These are phyloP conservation scores for Withania somnifera DNA, from an alignment of 305 asterid genomes.

Conservation along the genomic window DNA sequence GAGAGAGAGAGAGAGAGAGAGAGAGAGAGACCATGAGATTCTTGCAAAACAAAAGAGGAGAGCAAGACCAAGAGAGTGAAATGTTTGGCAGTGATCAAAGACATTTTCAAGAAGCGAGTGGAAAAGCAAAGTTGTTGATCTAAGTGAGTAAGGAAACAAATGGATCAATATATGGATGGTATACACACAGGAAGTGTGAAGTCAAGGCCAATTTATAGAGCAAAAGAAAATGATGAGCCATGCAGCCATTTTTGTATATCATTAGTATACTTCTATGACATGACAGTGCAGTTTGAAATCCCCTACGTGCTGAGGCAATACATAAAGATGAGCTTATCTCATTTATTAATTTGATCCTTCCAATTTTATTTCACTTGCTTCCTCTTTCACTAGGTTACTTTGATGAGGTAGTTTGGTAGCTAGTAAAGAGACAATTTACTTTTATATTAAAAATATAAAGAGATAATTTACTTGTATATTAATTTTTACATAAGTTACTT, in stretches of 20 bases:
- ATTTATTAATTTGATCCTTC: background rate
- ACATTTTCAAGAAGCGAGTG: background rate
- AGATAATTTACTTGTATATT: too few species aligned
- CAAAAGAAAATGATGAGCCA: slow-evolving; percentile 3
- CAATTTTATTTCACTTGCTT: background rate
- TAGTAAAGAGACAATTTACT: too few species aligned
- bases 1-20: background rate
- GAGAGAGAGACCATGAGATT: background rate
- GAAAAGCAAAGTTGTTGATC: background rate
- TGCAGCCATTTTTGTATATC: slow-evolving; percentile 1
- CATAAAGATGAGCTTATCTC: background rate
- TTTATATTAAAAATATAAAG: background rate
- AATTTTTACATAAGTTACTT: background rate
- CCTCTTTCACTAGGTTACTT: background rate
- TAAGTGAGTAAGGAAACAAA: background rate
- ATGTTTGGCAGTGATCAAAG: background rate
- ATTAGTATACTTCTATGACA: background rate
- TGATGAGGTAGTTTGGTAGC: background rate
- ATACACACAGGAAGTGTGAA: background rate
- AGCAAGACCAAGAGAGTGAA: background rate
- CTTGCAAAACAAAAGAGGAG: background rate
- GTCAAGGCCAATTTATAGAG: slow-evolving; percentile 7
- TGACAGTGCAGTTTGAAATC: background rate
- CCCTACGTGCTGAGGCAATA: background rate
- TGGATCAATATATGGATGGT: background rate